Evolutionary conservation across 2,329 filamentous ascomycete genomes (phyloP).

Genomic region (Zymoseptoria brevis): DNA sequence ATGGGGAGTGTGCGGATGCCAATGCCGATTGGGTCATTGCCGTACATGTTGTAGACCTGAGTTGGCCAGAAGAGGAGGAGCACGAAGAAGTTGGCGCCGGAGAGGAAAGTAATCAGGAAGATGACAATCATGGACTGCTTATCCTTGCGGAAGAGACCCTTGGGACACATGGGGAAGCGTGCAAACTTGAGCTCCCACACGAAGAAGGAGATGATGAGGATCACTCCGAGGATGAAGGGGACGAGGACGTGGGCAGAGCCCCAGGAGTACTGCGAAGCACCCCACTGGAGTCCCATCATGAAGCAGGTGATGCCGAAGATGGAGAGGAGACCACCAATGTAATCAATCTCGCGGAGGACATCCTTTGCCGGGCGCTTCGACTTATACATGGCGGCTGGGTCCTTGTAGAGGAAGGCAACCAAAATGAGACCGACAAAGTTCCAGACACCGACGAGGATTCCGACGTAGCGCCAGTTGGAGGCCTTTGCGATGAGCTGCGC

Average conservation of each 20-base stretch:
- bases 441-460: constrained; percentile 47
- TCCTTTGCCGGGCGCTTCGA: constrained; percentile 31
- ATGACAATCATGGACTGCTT: constrained; percentile 30
- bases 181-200: constrained; percentile 27
- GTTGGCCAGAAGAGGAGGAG: constrained; percentile 54
- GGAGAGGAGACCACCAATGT: constrained; percentile 45
- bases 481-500: constrained; percentile 48
- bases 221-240: constrained; percentile 27
- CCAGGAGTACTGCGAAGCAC: constrained; percentile 27
- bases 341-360: constrained; percentile 43
- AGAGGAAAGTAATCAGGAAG: constrained; percentile 35
- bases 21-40: constrained; percentile 49
- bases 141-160: constrained; percentile 25
- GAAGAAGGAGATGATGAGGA: constrained; percentile 27
- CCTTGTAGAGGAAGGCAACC: constrained; percentile 47
- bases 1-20: constrained; percentile 59
- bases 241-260: constrained; percentile 26
- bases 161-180: constrained; percentile 29
- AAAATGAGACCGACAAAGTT: constrained; percentile 45
- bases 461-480: constrained; percentile 50
- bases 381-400: constrained; percentile 36
- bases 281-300: constrained; percentile 38
- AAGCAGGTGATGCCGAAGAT: constrained; percentile 45
- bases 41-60: constrained; percentile 57
- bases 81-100: constrained; percentile 34